These are phyloP conservation scores for Simplicillium aogashimaense DNA, from an alignment of 2,329 filamentous ascomycete species.

Conservation along the genomic window DNA sequence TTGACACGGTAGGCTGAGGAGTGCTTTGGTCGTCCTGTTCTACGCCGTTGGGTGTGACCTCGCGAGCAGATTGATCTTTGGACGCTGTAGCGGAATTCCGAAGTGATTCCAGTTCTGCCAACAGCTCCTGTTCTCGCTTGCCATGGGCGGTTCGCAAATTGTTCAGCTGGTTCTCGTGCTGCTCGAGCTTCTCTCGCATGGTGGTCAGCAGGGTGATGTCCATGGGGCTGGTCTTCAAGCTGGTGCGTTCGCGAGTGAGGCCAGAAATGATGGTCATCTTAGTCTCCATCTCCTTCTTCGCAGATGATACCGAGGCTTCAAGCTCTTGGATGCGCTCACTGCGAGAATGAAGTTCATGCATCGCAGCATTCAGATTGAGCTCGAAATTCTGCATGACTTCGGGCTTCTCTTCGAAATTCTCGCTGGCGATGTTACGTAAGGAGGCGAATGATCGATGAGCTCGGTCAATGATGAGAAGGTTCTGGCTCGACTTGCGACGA, in stretches of 20 bases:
- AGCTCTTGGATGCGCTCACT: conserved; percentile 86
- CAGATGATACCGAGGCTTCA: conserved; percentile 70
- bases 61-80: conserved; percentile 11
- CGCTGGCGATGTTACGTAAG: conserved; percentile 75
- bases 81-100: conserved; percentile 36
- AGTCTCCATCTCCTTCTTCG: conserved; percentile 92
- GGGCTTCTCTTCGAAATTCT: conserved; percentile 73
- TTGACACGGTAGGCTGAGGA: conserved; percentile 17
- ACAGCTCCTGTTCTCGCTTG: conserved; percentile 65
- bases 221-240: conserved; percentile 72
- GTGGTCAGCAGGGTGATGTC: conserved; percentile 86
- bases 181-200: conserved; percentile 78
- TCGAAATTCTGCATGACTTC: conserved; percentile 91
- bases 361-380: conserved; percentile 78
- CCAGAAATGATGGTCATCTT: conserved; percentile 96
- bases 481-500: conserved; percentile 87
- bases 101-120: conserved; percentile 60
- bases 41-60: conserved; percentile 18
- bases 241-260: conserved; percentile 84
- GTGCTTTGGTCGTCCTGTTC: conserved; percentile 10
- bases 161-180: conserved; percentile 73
- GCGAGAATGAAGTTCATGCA: conserved; percentile 80
- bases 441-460: conserved; percentile 86
- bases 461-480: conserved; percentile 76
- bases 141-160: conserved; percentile 63